phyloP scores from a whole-genome alignment of 306 rosid genomes.

The Crataegus laevigata region DNA sequence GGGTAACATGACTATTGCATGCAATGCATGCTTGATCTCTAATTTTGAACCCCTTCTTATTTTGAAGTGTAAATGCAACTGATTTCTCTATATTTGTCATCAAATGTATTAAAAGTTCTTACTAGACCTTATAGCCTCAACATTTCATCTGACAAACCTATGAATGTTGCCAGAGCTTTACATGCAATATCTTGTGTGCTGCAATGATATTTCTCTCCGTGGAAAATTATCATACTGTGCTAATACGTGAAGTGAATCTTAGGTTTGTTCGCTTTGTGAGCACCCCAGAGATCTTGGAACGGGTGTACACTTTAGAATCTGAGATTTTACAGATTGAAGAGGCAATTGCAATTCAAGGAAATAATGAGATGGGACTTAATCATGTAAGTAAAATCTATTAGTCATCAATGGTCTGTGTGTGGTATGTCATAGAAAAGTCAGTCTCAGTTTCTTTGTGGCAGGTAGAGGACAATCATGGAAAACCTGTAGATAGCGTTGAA shows the following conservation, averaged over 20 bases:
- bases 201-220: neutral
- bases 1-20: neutral
- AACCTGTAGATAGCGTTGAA: conserved; percentile 55
- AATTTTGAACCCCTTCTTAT: neutral
- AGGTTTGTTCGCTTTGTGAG: conserved; percentile 98
- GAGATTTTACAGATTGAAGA: conserved; percentile 93
- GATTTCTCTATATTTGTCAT: neutral
- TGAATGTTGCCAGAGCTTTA: conserved; percentile 5
- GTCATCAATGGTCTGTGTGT: conserved; percentile 2
- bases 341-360: conserved; percentile 89
- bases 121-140: conserved; percentile 1
- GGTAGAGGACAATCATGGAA: conserved; percentile 66
- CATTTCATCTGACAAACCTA: neutral
- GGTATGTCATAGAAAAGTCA: neutral
- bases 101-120: neutral
- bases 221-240: neutral
- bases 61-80: neutral
- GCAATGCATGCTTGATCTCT: neutral
- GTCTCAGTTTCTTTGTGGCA: conserved; percentile 32
- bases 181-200: neutral
- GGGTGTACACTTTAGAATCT: conserved; percentile 74
- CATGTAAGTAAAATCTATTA: conserved; percentile 40
- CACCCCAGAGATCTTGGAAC: conserved; percentile 92
- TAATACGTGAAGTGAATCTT: conserved; percentile 18
- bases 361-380: conserved; percentile 48